These are phyloP conservation scores for Aspergillus cejpii DNA, from an alignment of 2,329 filamentous ascomycete species.

Conservation along the genomic window DNA sequence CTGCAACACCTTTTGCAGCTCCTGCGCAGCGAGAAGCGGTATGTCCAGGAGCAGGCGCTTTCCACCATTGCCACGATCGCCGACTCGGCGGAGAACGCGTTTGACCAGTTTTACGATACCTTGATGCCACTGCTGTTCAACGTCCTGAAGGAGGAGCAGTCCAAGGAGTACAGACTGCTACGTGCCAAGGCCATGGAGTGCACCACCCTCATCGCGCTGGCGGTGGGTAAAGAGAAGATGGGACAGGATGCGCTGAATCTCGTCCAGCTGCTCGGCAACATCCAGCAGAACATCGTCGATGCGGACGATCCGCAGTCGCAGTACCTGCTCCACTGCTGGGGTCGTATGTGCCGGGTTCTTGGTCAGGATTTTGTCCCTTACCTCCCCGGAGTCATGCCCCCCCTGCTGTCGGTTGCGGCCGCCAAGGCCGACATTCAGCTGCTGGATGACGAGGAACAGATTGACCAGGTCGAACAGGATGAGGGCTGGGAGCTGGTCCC, in stretches of 20 bases:
- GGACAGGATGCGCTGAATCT: conserved; percentile 79
- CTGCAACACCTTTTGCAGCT: conserved; percentile 79
- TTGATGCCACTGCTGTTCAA: conserved; percentile 92
- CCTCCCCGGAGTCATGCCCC: conserved; percentile 87
- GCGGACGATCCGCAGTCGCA: conserved; percentile 92
- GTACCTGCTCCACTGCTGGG: conserved; percentile 98
- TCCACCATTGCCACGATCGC: conserved; percentile 98
- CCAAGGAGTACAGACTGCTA: conserved; percentile 85
- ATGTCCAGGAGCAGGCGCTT: conserved; percentile 93
- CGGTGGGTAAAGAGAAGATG: conserved; percentile 89
- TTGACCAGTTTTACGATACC: conserved; percentile 89
- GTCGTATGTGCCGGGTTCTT: conserved; percentile 93
- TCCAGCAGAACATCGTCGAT: conserved; percentile 81
- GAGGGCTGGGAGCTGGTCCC: conserved; percentile 97
- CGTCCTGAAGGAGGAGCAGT: conserved; percentile 80
- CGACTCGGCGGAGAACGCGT: conserved; percentile 93
- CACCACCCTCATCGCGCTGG: conserved; percentile 85
- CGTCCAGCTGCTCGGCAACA: conserved; percentile 77
- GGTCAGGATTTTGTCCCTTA: conserved; percentile 87
- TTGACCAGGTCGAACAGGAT: conserved; percentile 85
- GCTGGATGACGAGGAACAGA: conserved; percentile 88
- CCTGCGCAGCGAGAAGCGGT: conserved; percentile 85
- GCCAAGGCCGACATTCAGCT: conserved; percentile 97
- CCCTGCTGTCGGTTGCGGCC: conserved; percentile 79
- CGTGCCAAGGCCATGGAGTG: conserved; percentile 99